Base-by-base conservation (phyloP, 1,284 basidiomycete genomes). In the Laetiporus sulphureus region DNA sequence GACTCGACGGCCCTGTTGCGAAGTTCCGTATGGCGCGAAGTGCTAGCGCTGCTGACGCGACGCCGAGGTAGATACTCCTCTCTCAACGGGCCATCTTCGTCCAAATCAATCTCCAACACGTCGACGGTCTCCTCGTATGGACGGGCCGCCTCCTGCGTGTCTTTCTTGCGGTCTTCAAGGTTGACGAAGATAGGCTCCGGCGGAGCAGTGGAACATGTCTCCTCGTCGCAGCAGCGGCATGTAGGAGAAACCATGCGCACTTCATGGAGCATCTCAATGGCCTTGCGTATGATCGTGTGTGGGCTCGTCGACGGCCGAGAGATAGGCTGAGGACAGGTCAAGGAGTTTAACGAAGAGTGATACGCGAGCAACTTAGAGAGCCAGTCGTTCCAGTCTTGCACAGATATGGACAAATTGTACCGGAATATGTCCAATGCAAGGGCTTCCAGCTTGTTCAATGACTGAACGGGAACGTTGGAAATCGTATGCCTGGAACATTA, bases 11-110 rank as follows among this genome's bases (percentile, higher is more conserved):
- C 49, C 44, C 51, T 54, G 38, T 65, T 60, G 62, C 65, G 64
- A 33, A 54, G 56, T 34, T 60, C 50, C 18, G 57, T 32, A 7
- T 46, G 44, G 23, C 45, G 45, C n/a, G 37, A 36, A 32, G 50
- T 50, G 44, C 54, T 61, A 33, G 62, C 57, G 20, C 63, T 62
- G 51, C 66, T 73, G 43, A 67, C 57, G 39, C 79, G 79, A 39
- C 83, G 79, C 50, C 68, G 77, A 10, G 86, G 86, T 43, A 88
- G 57, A 48, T 89, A 89, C 54, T 89, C 85, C 56, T 85, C 81
- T 40, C 84, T 67, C 37, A 89, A 66, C 21, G 85, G 85, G 5
- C 85, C 85, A 56, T 87, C 83, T 55, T 86, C 82, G 52, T 89
- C 85, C 33, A 89, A 65, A 60, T 89, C 78, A 40, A 89, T 83